Evolutionary conservation across 1,284 basidiomycete genomes (phyloP), one percentile per base, ranked within the genome.

Genomic region (Rhodotorula sp.): DNA sequence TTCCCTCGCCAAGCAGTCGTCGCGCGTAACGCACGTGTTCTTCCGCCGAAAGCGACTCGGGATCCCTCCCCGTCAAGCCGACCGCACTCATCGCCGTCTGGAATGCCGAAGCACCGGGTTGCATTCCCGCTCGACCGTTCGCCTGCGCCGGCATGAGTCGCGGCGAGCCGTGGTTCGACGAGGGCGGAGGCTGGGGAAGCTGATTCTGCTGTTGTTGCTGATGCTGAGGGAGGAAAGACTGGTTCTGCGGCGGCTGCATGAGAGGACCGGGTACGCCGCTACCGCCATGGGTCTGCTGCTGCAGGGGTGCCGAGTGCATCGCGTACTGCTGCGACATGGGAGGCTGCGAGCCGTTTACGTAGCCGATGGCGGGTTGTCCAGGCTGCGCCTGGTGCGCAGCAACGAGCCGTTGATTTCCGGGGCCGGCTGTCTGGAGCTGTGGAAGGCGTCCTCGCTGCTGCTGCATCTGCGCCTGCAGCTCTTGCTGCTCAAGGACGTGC

Each of bases 401-500:
- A 59, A 51, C 59, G 30, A n/a, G n/a, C 22, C 65, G 55, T 60
- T 32, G 47, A 44, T 9, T 55, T 27, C 29, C 9, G 44, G 58
- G 61, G 55, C 24, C 34, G 34, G 15, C n/a, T 19, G n/a, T 34
- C 46, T 54, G 66, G 29, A 68, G 55, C 47, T 62, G 65, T n/a
- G 58, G 62, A 9, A 65, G 39, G 0, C 60, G 51, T 11, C 49
- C 39, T 20, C 67, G 62, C 4, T 56, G 52, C 48, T 73, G 71
- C 58, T 73, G 71, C 71, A 73, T 69, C 62, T 74, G 72, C 22
- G 58, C 61, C 65, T 74, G 72, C 22, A 74, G 57, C 44, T 74
- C 70, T 54, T 74, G 72, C 61, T 74, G 72, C 58, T 74, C 70
- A 48, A 74, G 67, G 13, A 74, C 72, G 54, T 74, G 72, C 60